phyloP scores from a whole-genome alignment of 306 rosid genomes.

The Nissolia schottii region DNA sequence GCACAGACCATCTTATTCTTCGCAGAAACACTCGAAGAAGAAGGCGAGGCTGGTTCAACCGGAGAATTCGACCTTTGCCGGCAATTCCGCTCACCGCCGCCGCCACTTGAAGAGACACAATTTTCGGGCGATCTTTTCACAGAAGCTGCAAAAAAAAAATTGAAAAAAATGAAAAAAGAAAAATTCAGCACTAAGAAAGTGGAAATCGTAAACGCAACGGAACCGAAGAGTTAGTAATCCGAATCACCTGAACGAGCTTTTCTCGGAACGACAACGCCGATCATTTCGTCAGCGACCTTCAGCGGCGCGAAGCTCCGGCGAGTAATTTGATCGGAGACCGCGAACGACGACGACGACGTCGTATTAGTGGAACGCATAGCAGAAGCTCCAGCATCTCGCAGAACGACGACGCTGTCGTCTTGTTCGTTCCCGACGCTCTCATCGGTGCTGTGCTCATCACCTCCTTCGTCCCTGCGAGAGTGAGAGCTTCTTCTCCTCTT shows the following conservation, averaged over 20 bases:
- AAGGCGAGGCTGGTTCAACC: slow-evolving; percentile 36
- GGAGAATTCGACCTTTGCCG: slow-evolving; percentile 19
- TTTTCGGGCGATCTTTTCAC: slow-evolving; percentile 49
- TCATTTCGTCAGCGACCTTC: slow-evolving; percentile 39
- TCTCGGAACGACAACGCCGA: slow-evolving; percentile 61
- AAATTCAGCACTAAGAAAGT: not conserved
- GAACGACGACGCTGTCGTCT: slow-evolving; percentile 22
- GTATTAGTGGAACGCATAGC: slow-evolving; percentile 30
- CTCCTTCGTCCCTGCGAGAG: slow-evolving; percentile 36
- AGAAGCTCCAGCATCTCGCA: slow-evolving; percentile 30
- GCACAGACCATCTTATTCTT: slow-evolving; percentile 51
- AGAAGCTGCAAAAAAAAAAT: slow-evolving; percentile 43
- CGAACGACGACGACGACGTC: slow-evolving; percentile 1
- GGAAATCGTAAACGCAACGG: not conserved
- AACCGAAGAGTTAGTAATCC: not conserved
- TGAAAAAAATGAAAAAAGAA: not conserved
- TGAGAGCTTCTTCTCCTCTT: slow-evolving; percentile 44
- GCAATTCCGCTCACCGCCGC: slow-evolving; percentile 31
- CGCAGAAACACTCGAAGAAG: slow-evolving; percentile 29
- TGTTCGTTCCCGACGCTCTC: slow-evolving; percentile 42
- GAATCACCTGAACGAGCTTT: slow-evolving; percentile 77
- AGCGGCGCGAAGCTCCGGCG: slow-evolving; percentile 35
- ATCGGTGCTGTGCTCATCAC: slow-evolving; percentile 35
- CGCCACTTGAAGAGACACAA: slow-evolving; percentile 34
- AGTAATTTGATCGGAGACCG: slow-evolving; percentile 31